Evolutionary conservation across 148 eudicot species (phyloP), one percentile per base, ranked within the genome.

Genomic region (Rhododendron henanense): DNA sequence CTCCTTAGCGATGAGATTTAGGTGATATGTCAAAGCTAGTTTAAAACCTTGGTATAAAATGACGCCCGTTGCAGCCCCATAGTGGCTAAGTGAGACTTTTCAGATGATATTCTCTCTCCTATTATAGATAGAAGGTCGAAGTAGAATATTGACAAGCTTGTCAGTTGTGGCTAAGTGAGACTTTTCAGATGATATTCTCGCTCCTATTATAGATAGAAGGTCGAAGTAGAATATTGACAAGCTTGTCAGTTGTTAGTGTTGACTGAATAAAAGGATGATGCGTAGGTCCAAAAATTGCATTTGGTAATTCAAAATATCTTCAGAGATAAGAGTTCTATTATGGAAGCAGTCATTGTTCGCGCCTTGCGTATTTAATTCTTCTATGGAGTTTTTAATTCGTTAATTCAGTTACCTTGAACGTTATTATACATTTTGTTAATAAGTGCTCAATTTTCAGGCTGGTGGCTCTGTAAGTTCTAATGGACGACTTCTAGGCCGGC

Each of bases 401-500:
- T 3, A 83, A 84, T 37, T 77, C 53, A 16, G 11, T 31, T 5
- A 79, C 47, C 9, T 65, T 59, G 77, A 57, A 44, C 37, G 10
- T 82, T 59, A 33, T 67, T 73, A 74, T 65, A 79, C 61, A 59
- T 85, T 79, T 37, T 57, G 16, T 47, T 57, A 39, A 41, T 23
- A 80, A 65, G 39, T 10, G 15, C 21, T 18, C 16, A 37, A 65
- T 47, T 85, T 77, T 39, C 89, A 95, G 98, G 98, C 96, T 89
- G 98, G 98, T 84, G 98, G 98, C 45, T 90, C 94, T 73, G 93
- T 95, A 86, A 88, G 94, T 86, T 87, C 96, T 10, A 94, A 93
- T 85, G 98, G 98, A 89, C 94, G 98, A 71, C 61, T 95, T 80
- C 97, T 93, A 87, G 98, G 97, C 35, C 94, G 98, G 53, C 96